Evolutionary conservation across 1,284 basidiomycete species (phyloP).

Genomic region (Boletus calvinii): DNA sequence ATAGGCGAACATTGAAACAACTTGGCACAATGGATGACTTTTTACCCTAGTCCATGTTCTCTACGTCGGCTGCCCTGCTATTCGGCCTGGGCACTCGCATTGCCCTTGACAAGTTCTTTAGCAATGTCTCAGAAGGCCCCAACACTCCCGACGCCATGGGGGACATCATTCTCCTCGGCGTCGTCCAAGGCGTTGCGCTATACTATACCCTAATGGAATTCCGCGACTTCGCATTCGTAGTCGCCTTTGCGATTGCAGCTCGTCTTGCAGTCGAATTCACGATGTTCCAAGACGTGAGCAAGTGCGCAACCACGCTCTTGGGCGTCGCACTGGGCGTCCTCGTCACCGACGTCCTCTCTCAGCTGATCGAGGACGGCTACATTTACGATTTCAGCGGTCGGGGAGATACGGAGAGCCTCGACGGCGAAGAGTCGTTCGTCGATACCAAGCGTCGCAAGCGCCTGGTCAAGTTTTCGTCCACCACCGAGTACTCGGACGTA

Average conservation of each 20-base stretch:
- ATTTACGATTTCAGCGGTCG: conserved; percentile 21
- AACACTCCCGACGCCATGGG: conserved; percentile 43
- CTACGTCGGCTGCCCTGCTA: conserved; percentile 45
- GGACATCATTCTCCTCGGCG: conserved; percentile 63
- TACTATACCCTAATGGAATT: conserved; percentile 61
- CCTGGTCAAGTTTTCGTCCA: conserved; percentile 34
- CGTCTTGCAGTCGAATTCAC: conserved; percentile 64
- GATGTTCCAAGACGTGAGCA: conserved; percentile 48
- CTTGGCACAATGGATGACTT: conserved; percentile 16
- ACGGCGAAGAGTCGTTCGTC: conserved; percentile 14
- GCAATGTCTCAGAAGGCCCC: conserved; percentile 37
- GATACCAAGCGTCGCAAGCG: conserved; percentile 29
- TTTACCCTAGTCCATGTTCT: conserved; percentile 38
- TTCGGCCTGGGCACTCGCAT: conserved; percentile 68
- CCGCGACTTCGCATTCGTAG: conserved; percentile 51
- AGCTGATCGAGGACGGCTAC: conserved; percentile 52
- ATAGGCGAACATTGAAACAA: conserved; percentile 24
- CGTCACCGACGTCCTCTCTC: conserved; percentile 63
- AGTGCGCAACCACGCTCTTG: conserved; percentile 55
- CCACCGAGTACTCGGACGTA: conserved; percentile 24
- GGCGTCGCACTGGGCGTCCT: conserved; percentile 64
- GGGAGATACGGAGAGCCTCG: conserved; percentile 24
- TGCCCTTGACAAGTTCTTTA: conserved; percentile 54
- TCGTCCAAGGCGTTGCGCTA: conserved; percentile 72
- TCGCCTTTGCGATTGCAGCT: conserved; percentile 54